Percentiles rank a stretch among this genome's conserved stretches.
Evolutionary conservation across 371 early-diverging fungal genomes (phyloP).

Genomic region (Mucor piriformis): DNA sequence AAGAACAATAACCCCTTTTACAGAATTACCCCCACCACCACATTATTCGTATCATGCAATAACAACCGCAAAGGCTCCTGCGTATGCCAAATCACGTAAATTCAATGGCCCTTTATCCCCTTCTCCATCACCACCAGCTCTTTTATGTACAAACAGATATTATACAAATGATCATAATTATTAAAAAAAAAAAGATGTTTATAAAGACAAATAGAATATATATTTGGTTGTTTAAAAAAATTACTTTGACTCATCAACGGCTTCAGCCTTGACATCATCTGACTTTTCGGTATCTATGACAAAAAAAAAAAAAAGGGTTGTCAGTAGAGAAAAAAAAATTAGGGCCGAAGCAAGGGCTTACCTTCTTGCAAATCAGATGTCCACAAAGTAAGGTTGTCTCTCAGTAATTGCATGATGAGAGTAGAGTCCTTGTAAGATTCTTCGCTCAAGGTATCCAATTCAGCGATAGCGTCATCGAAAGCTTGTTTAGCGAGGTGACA

Average conservation of each 20-base stretch:
- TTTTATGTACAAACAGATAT: background rate
- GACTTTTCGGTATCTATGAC: conserved; percentile 29
- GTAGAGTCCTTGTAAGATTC: conserved; percentile 99
- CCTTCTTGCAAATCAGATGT: conserved; percentile 95
- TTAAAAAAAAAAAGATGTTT: background rate
- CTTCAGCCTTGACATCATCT: conserved; percentile 27
- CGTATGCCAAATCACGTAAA: background rate
- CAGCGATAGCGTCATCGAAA: conserved; percentile 99
- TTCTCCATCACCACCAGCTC: conserved; percentile 1
- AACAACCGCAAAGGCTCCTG: conserved; percentile 1
- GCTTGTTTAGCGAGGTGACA: conserved; percentile 99
- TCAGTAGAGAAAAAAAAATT: background rate
- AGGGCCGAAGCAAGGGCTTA: conserved; percentile 8
- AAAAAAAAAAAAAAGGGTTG: conserved; percentile 92
- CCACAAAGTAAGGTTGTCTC: conserved; percentile 99
- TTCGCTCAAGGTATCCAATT: conserved; percentile 97
- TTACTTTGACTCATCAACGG: conserved; percentile 33
- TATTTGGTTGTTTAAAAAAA: background rate
- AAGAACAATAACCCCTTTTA: background rate
- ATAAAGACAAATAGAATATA: background rate
- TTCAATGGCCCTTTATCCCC: background rate
- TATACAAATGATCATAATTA: background rate
- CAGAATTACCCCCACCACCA: background rate
- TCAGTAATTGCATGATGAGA: conserved; percentile 99
- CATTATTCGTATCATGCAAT: background rate